These are phyloP conservation scores for Thielaviopsis ethacetica DNA, from an alignment of 2,329 filamentous ascomycete species.

Conservation along the genomic window DNA sequence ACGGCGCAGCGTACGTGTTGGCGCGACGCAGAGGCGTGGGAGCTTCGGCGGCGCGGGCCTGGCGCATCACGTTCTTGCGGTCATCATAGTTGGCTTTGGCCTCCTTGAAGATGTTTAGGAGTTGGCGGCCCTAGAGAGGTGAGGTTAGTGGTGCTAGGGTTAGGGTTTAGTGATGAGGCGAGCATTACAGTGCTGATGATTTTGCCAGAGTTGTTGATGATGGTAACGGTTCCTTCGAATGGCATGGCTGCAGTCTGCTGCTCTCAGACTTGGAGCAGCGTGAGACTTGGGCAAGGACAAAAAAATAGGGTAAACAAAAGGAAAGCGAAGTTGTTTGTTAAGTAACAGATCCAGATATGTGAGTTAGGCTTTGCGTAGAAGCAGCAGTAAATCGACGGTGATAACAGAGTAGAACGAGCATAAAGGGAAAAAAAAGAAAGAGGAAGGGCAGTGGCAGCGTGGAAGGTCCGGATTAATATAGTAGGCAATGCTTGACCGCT, in stretches of 20 bases:
- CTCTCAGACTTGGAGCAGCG: background rate
- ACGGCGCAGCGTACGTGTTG: constrained; percentile 14
- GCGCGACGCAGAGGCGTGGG: constrained; percentile 16
- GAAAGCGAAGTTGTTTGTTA: background rate
- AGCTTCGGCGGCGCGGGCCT: constrained; percentile 37
- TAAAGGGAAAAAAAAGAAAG: background rate
- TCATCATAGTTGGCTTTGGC: constrained; percentile 77
- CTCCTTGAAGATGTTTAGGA: constrained; percentile 82
- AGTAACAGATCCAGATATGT: background rate
- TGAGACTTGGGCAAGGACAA: background rate
- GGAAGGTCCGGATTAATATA: background rate
- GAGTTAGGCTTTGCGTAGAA: background rate
- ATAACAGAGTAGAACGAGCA: background rate
- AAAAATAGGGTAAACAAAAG: background rate
- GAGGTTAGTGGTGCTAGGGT: background rate
- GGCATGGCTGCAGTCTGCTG: constrained; percentile 20
- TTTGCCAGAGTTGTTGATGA: constrained; percentile 82
- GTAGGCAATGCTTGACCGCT: background rate
- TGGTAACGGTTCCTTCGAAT: constrained; percentile 59
- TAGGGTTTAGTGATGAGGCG: background rate
- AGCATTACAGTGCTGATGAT: constrained; percentile 66
- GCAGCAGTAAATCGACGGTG: background rate
- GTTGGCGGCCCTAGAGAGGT: constrained; percentile 57
- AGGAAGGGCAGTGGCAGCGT: background rate
- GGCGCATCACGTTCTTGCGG: constrained; percentile 67